Conservation (phyloP, 306 rosid species). For the Trifolium subterraneum region DNA sequence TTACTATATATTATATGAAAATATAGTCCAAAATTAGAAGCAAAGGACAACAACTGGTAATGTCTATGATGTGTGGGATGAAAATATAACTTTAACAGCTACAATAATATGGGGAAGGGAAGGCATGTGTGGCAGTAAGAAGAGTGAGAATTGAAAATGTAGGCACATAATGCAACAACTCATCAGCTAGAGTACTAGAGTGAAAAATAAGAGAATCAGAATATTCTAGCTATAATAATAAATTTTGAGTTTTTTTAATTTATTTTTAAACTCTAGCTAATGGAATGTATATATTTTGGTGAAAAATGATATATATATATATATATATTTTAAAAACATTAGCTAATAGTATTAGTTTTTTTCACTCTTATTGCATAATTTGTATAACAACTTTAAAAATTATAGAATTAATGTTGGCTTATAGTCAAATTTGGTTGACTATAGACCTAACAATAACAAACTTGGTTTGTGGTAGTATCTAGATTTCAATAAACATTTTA, state of each 20-base stretch:
- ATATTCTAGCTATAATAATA: not conserved
- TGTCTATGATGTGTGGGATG: conserved; percentile 1
- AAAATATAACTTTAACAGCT: conserved; percentile 6
- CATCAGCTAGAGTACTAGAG: not conserved
- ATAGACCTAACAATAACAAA: too few species aligned
- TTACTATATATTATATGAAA: not conserved
- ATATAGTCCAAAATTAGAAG: conserved; percentile 30
- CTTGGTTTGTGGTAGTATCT: too few species aligned
- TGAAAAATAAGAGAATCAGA: conserved; percentile 25
- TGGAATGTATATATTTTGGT: too few species aligned
- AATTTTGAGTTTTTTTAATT: not conserved
- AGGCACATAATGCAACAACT: conserved; percentile 31
- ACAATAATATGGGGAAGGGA: conserved; percentile 22
- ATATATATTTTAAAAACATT: not conserved
- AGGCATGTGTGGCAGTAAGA: conserved; percentile 27
- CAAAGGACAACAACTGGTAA: conserved; percentile 29
- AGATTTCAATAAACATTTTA: too few species aligned
- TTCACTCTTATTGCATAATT: too few species aligned
- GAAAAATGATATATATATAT: not conserved
- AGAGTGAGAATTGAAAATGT: conserved; percentile 4
- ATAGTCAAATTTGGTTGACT: too few species aligned
- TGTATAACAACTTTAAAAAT: not conserved
- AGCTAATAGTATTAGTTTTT: too few species aligned
- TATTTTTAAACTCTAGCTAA: not conserved
- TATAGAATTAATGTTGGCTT: too few species aligned